Percentiles rank a stretch among this genome's conserved stretches.
Conservation (phyloP, 2,329 filamentous ascomycete genomes). For the Fusarium falciforme region DNA sequence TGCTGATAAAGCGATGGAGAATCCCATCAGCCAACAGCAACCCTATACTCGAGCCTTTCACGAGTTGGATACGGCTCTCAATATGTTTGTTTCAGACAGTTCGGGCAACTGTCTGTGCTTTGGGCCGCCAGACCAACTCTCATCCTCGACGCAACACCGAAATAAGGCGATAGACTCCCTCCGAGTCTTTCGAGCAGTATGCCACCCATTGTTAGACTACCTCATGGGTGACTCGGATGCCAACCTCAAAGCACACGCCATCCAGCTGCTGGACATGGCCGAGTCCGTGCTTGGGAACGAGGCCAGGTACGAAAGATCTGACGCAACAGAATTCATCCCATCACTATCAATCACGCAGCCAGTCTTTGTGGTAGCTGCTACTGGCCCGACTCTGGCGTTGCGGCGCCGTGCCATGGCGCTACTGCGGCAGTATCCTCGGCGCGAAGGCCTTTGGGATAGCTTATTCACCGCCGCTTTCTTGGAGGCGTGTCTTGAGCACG, state of each 20-base stretch:
- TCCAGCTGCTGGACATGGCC: background rate
- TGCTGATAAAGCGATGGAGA: background rate
- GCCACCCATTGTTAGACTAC: background rate
- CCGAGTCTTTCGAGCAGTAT: background rate
- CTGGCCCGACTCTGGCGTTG: background rate
- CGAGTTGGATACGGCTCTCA: background rate
- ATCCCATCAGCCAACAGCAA: background rate
- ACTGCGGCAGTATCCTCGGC: background rate
- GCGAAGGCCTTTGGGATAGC: background rate
- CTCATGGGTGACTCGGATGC: background rate
- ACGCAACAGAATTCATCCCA: background rate
- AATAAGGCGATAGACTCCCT: background rate
- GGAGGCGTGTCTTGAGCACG: background rate
- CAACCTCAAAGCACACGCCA: background rate
- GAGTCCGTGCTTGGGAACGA: background rate
- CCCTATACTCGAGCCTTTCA: background rate
- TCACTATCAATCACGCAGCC: background rate
- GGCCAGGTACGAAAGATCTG: too few relatives aligned
- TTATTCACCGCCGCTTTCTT: background rate
- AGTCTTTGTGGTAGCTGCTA: background rate
- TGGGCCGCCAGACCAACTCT: background rate
- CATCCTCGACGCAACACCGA: background rate
- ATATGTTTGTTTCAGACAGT: background rate
- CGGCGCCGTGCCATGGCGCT: background rate
- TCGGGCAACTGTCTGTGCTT: background rate